A percentile compares a stretch with the other conserved stretches of the same genome.
These are phyloP conservation scores for Talaromyces nanjingensis DNA, from an alignment of 495 filamentous ascomycete genomes.

Conservation along the genomic window DNA sequence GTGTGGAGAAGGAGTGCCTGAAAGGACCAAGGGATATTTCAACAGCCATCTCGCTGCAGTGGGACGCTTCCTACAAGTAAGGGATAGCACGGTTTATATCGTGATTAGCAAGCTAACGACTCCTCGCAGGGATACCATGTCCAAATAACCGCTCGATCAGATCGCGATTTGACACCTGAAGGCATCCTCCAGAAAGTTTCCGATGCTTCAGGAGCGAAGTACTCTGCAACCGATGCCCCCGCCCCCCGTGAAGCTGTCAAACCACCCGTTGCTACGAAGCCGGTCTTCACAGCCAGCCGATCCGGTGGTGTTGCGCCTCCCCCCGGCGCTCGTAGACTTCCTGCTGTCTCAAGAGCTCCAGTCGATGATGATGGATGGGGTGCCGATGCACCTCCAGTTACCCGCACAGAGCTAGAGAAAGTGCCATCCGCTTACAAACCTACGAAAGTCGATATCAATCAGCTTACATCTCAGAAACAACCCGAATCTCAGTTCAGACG, in stretches of 20 bases:
- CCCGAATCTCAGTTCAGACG: slow-evolving; percentile 50
- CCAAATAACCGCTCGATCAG: slow-evolving; percentile 89
- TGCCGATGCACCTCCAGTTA: slow-evolving; percentile 83
- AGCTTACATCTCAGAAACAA: slow-evolving; percentile 61
- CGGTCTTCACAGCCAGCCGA: slow-evolving; percentile 78
- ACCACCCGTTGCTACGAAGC: slow-evolving; percentile 74
- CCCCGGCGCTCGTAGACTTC: slow-evolving; percentile 38
- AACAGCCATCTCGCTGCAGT: slow-evolving; percentile 87
- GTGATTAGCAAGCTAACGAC: slow-evolving; percentile 3
- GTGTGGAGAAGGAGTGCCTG: slow-evolving; percentile 98
- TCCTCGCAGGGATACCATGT: slow-evolving; percentile 78
- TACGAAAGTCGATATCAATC: slow-evolving; percentile 84
- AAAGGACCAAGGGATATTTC: slow-evolving; percentile 96
- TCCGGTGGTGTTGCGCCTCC: slow-evolving; percentile 64
- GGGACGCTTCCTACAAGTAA: slow-evolving; percentile 78
- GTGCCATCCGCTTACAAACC: slow-evolving; percentile 88
- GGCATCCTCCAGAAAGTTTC: slow-evolving; percentile 89
- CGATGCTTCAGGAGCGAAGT: slow-evolving; percentile 93
- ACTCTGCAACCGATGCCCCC: slow-evolving; percentile 57
- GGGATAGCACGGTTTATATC: slow-evolving; percentile 13
- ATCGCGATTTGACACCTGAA: slow-evolving; percentile 78
- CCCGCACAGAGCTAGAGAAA: slow-evolving; percentile 83
- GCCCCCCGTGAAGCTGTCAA: slow-evolving; percentile 44
- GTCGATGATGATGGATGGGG: slow-evolving; percentile 85
- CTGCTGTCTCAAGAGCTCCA: slow-evolving; percentile 37